Percentiles rank a stretch among this genome's conserved stretches.
Evolutionary conservation across 495 filamentous ascomycete genomes (phyloP).

Genomic region (Rusavskia elegans): DNA sequence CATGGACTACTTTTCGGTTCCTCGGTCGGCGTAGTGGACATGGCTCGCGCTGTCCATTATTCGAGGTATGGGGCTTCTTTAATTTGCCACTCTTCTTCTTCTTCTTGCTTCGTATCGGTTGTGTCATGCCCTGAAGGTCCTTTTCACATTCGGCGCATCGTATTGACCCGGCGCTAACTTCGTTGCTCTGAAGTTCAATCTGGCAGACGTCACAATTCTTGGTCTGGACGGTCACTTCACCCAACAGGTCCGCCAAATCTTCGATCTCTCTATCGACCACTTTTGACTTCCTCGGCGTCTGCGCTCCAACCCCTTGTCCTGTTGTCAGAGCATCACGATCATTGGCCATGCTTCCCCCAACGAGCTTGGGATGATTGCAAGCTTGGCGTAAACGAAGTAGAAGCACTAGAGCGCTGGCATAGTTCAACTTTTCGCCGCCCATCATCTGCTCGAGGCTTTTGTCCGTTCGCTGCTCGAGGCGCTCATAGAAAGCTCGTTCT

Average conservation of each 20-base stretch:
- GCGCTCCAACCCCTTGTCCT: conserved; percentile 29
- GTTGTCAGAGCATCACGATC: conserved; percentile 72
- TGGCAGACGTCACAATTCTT: conserved; percentile 87
- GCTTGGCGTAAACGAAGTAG: conserved; percentile 78
- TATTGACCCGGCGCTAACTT: conserved; percentile 39
- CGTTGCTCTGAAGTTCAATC: conserved; percentile 43
- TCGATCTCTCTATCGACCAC: conserved; percentile 48
- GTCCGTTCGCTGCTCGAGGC: conserved; percentile 69
- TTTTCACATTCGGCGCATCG: conserved; percentile 59
- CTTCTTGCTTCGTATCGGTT: conserved; percentile 7
- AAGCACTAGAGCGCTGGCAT: conserved; percentile 73
- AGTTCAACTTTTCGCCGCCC: conserved; percentile 52
- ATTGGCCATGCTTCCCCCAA: conserved; percentile 67
- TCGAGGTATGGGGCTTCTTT: conserved; percentile 26
- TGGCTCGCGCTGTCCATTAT: conserved; percentile 13
- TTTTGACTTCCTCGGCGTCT: conserved; percentile 29
- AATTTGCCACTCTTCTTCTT: conserved; percentile 30
- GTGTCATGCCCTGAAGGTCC: conserved; percentile 32
- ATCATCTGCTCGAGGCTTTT: conserved; percentile 79
- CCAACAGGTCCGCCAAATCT: conserved; percentile 70
- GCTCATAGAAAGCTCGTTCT: conserved; percentile 73
- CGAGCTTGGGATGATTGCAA: conserved; percentile 83
- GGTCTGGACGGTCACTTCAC: conserved; percentile 60
- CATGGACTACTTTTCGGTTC: conserved; percentile 39
- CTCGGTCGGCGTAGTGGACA: conserved; percentile 12